Base-by-base conservation (phyloP, 148 eudicot genomes). In the Spergularia marina region DNA sequence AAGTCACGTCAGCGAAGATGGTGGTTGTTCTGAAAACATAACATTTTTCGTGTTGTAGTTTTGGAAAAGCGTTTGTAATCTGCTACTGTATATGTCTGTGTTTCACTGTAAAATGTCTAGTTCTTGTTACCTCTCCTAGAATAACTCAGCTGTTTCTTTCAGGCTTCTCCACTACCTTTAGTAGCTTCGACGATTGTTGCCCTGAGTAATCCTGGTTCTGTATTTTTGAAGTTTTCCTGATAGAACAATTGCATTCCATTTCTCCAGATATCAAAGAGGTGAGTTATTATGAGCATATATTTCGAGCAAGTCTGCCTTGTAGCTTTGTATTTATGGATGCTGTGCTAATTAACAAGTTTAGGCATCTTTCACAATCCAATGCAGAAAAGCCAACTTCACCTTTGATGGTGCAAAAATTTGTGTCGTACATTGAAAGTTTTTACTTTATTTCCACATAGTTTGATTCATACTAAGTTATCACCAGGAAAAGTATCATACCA, bases 11-110 rank as follows among this genome's bases (percentile, higher is more conserved):
- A 75, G 66, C 75, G 86, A 52, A 75, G 90, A 80, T 87, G 91
- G 91, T 91, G 96, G 95, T 80, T 84, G 9, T 90, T 90, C 67
- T 88, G 81, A 88, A 64, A 72, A 73, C 64, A 25, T 17, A 30
- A 10, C 13, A n/a, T 9, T 47, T 34, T 63, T 17, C 34, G 23
- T 23, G 15, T 21, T 25, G 20, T 54, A 12, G 21, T 68, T 53
- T 10, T 7, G 52, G 7, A 9, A 36, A 60, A 54, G 40, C 23
- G 57, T 18, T 12, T 17, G 74, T 72, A 25, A 51, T 16, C 18
- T 72, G 39, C 57, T 72, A 40, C 18, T 60, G 68, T 74, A 53
- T 49, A 53, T 64, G 36, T 12, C 51, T 52, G 36, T 49, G 57
- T 58, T 66, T 14, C 49, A 20, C 34, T 14, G 12, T 25, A 25